Base-by-base conservation (phyloP, 2,329 filamentous ascomycete species). In the Colletotrichum navitas region DNA sequence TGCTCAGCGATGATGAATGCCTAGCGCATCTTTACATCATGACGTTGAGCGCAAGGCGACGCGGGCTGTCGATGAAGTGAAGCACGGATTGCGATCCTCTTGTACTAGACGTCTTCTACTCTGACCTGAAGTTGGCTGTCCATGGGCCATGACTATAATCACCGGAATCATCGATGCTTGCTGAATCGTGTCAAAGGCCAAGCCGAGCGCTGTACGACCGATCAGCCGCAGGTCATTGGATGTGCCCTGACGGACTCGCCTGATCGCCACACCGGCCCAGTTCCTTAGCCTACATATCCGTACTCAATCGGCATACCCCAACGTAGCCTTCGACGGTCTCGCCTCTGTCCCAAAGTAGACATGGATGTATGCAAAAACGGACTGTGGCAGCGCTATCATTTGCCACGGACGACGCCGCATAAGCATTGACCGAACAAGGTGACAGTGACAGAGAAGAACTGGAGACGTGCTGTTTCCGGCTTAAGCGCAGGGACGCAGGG, bases 91-190 rank as follows among this genome's bases (percentile, higher is more conserved):
- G 45, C 34, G 51, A 63, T 47, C 43, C 34, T 16, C 54, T 63
- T 18, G 26, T 26, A 24, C 39, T 24, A 62, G 43, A 49, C 5
- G 36, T 29, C 32, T 36, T 47, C 52, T 54, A 59, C 34, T 34
- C 63, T 36, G 29, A 68, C 68, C 68, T 68, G 64, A 71, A 71
- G 58, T 63, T 58, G 52, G 58, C 63, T 36, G 41, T 51, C 49
- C 36, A 36, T 45, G 49, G n/a, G 34, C 51, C 61, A 56, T 32
- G 12, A 21, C 43, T 18, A 41, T 49, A 36, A 45, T 29, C 34
- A 45, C 34, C 67, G 58, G 55, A 34, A 45, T 36, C 26, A 47
- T 36, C 68, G 52, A 63, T 52, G 43, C 14, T 7, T n/a, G 6
- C 45, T n/a, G 45, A 62, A 2, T 66, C 49, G 63, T 54, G 68